phyloP scores from a whole-genome alignment of 768 basidiomycete genomes.

The Lactarius hatsudake region DNA sequence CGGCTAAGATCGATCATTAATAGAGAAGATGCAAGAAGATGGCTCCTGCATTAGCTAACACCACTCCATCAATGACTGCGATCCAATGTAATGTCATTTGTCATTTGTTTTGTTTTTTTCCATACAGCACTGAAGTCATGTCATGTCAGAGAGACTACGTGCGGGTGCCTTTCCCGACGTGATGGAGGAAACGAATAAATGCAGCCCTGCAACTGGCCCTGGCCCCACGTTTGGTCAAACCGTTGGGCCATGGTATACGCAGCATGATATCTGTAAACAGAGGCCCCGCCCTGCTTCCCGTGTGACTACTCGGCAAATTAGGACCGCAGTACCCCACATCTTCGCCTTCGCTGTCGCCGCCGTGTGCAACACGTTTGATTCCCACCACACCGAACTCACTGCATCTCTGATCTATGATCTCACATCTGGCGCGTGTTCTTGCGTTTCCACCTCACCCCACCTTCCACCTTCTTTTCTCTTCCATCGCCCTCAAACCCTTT shows the following conservation, averaged over 20 bases:
- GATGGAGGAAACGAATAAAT: background rate
- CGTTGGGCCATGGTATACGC: background rate
- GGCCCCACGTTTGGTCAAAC: background rate
- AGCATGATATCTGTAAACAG: background rate
- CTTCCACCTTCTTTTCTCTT: background rate
- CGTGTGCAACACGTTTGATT: background rate
- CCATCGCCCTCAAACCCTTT: background rate
- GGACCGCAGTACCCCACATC: background rate
- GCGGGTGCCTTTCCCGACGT: background rate
- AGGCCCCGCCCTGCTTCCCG: background rate
- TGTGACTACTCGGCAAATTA: background rate
- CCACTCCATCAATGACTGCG: background rate
- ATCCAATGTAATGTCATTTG: background rate
- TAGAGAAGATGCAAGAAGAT: background rate
- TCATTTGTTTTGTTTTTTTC: background rate
- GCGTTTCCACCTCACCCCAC: background rate
- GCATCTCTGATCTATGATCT: background rate
- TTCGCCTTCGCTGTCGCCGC: background rate
- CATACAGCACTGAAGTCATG: background rate
- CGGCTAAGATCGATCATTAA: background rate
- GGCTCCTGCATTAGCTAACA: background rate
- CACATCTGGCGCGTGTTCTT: background rate
- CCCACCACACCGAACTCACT: background rate
- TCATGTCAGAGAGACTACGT: background rate
- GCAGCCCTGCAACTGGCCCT: background rate